Percentiles rank a stretch among this genome's conserved stretches.
These are phyloP conservation scores for Mallotus repandus DNA, from an alignment of 441 rosid species.

Conservation along the genomic window DNA sequence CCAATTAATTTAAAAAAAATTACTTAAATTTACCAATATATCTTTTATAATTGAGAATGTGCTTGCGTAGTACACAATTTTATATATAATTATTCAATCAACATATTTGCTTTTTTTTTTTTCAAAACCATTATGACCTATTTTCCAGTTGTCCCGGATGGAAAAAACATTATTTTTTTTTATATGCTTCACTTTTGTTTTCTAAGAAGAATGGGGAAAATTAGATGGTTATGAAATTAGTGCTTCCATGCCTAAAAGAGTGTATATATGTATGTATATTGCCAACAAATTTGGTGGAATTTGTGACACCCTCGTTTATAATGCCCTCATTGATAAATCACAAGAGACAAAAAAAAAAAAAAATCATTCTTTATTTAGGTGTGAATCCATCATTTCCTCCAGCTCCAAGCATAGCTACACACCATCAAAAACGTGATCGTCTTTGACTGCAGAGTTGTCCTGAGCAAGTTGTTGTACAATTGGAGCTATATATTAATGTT, in stretches of 20 bases:
- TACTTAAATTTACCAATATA: too few species aligned
- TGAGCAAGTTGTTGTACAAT: background rate
- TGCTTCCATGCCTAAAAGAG: constrained; percentile 18
- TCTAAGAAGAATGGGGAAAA: background rate
- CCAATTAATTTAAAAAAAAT: too few species aligned
- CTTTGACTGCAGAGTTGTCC: background rate
- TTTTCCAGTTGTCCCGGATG: background rate
- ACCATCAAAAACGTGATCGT: background rate
- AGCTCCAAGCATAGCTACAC: background rate
- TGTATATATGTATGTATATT: background rate
- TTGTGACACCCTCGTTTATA: constrained; percentile 5
- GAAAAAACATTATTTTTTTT: background rate
- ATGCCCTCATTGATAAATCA: constrained; percentile 4
- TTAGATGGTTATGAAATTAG: constrained; percentile 3
- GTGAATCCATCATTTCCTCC: background rate
- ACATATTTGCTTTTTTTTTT: too few species aligned
- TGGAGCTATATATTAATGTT: background rate
- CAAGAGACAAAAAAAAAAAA: background rate
- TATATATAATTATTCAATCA: too few species aligned
- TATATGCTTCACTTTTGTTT: background rate
- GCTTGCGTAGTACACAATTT: too few species aligned
- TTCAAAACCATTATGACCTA: background rate
- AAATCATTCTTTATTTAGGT: background rate
- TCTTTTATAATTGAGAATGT: too few species aligned
- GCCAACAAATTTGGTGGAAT: background rate